A percentile compares a stretch with the other conserved stretches of the same genome.
phyloP scores from a whole-genome alignment of 371 early-diverging fungal genomes.

The Massospora cicadina region DNA sequence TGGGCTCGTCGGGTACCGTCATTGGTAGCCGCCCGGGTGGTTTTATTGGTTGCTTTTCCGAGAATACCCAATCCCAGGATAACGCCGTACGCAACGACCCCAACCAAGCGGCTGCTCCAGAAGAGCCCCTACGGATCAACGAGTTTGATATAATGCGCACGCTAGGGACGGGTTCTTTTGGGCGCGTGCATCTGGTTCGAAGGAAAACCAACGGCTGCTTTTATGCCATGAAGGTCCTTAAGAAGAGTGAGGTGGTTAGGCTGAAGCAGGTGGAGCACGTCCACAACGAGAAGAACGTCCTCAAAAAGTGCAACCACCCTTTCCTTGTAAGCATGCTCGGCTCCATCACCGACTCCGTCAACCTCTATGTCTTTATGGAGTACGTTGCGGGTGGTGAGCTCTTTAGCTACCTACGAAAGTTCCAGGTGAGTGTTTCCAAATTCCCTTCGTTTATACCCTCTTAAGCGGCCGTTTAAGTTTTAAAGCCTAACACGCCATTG shows the following conservation, averaged over 20 bases:
- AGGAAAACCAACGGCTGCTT: slow-evolving; percentile 50
- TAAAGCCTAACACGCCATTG: too few species aligned
- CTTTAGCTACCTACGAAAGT: slow-evolving; percentile 55
- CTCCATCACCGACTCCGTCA: slow-evolving; percentile 68
- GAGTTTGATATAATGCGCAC: slow-evolving; percentile 56
- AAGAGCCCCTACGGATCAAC: not conserved
- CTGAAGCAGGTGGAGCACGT: slow-evolving; percentile 96
- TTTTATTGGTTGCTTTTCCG: not conserved
- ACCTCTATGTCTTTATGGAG: slow-evolving; percentile 83
- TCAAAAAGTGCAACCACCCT: slow-evolving; percentile 73
- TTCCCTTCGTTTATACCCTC: not conserved
- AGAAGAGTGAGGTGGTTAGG: slow-evolving; percentile 83
- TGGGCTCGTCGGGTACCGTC: not conserved
- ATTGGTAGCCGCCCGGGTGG: not conserved
- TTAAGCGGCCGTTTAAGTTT: too few species aligned
- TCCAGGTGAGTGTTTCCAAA: slow-evolving; percentile 24
- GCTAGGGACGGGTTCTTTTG: slow-evolving; percentile 97
- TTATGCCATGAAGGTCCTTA: slow-evolving; percentile 96
- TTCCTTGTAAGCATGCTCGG: slow-evolving; percentile 89
- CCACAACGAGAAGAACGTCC: slow-evolving; percentile 86
- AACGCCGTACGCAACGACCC: not conserved
- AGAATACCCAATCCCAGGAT: not conserved
- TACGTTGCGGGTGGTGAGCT: slow-evolving; percentile 92
- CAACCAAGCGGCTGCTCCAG: not conserved
- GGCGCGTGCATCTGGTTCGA: slow-evolving; percentile 87